A percentile compares a stretch with the other conserved stretches of the same genome.
Conservation (phyloP, 495 filamentous ascomycete genomes). For the Aspergillus sparsus region DNA sequence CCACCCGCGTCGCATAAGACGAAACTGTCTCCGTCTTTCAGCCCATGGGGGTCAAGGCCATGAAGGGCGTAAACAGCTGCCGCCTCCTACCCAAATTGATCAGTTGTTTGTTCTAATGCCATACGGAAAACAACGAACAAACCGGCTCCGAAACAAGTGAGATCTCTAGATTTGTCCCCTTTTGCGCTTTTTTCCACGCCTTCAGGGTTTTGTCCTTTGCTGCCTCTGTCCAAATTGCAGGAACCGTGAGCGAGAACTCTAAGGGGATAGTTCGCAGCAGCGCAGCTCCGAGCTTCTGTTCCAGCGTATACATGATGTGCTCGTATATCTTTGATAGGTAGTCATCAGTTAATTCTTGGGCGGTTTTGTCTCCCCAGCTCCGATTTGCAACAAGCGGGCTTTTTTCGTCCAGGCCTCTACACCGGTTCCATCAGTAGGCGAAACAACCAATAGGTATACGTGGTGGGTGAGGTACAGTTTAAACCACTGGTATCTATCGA, state of each 20-base stretch:
- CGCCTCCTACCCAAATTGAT: conserved; percentile 74
- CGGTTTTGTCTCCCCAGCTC: conserved; percentile 17
- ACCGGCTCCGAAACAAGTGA: conserved; percentile 13
- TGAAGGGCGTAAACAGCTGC: conserved; percentile 73
- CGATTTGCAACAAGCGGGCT: conserved; percentile 10
- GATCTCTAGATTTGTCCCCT: not conserved
- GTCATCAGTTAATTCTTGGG: conserved; percentile 4
- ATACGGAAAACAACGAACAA: conserved; percentile 3
- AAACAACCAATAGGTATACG: conserved; percentile 46
- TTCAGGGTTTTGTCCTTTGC: conserved; percentile 19
- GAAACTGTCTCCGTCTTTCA: conserved; percentile 66
- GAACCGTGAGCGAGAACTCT: conserved; percentile 14
- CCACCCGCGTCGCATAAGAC: conserved; percentile 76
- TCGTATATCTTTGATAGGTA: conserved; percentile 13
- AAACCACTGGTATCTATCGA: conserved; percentile 52
- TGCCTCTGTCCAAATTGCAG: conserved; percentile 16
- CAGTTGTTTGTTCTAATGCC: conserved; percentile 56
- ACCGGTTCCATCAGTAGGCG: conserved; percentile 27
- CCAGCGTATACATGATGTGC: conserved; percentile 18
- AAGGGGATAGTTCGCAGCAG: conserved; percentile 11
- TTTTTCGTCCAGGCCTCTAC: conserved; percentile 16
- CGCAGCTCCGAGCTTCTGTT: conserved; percentile 15
- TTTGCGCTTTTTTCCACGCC: conserved; percentile 9
- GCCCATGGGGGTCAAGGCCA: conserved; percentile 62
- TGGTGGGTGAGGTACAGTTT: conserved; percentile 44